These are phyloP conservation scores for Phytophthora foliorum DNA, from an alignment of 352 stramenopile genomes.

Conservation along the genomic window DNA sequence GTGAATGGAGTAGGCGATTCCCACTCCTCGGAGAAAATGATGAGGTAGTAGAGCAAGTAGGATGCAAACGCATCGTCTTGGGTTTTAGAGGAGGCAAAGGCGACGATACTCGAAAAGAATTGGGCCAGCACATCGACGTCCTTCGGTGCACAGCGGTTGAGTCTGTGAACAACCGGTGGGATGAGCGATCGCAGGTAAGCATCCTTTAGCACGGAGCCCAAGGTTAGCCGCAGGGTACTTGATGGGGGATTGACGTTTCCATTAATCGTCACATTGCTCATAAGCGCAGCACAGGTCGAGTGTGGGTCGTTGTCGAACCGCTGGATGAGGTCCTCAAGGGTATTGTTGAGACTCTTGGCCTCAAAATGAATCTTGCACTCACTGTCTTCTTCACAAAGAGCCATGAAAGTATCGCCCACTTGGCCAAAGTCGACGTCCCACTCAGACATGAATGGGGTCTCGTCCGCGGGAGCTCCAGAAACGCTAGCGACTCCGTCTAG, in stretches of 20 bases:
- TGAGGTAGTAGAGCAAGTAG: constrained; percentile 50
- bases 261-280: not conserved
- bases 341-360: constrained; percentile 16
- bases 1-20: constrained; percentile 28
- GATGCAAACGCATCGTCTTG: constrained; percentile 35
- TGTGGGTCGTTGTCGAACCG: constrained; percentile 27
- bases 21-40: constrained; percentile 56
- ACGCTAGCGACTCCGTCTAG: constrained; percentile 45
- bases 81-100: not conserved
- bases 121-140: constrained; percentile 30
- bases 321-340: constrained; percentile 23
- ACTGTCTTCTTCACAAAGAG: constrained; percentile 24
- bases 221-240: constrained; percentile 15
- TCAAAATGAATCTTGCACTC: constrained; percentile 30
- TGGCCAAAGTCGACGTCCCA: constrained; percentile 52
- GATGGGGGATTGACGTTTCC: constrained; percentile 15
- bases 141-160: constrained; percentile 33
- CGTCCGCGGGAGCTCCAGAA: constrained; percentile 1
- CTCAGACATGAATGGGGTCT: constrained; percentile 37
- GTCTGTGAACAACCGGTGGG: constrained; percentile 34
- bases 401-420: constrained; percentile 40
- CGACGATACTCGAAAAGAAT: constrained; percentile 9
- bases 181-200: constrained; percentile 35
- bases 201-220: constrained; percentile 38
- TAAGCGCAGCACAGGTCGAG: constrained; percentile 22